Base-by-base conservation (phyloP, 2,329 filamentous ascomycete species). In the Nemania sp. region DNA sequence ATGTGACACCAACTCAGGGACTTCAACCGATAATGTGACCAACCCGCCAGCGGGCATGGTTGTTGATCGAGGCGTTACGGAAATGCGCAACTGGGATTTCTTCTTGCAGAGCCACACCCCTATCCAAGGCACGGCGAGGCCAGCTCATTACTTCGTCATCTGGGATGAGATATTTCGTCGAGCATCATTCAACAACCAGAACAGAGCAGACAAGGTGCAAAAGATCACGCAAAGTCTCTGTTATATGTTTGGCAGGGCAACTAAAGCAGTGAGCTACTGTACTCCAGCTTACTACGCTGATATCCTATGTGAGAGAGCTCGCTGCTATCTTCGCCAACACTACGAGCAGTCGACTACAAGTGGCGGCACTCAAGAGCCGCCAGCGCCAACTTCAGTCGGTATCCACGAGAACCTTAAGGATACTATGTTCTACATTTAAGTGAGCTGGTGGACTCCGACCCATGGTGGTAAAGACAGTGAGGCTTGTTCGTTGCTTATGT, bases 221-320 rank as follows among this genome's bases (percentile, higher is more conserved):
- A 78, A 81, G 51, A 74, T 87, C 65, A 91, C 88, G 0, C 86
- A 90, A 68, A 83, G 83, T 42, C 76, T 91, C 69, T 90, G 87
- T 72, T 90, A 91, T 69, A 76, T 86, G 0, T 92, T 88, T 68
- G 88, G 87, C 3, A 83, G 89, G 6, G 87, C 89, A 0, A 90
- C 89, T 0, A 88, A 88, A 65, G 85, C 88, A 0, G 87, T 92
- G 9, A 87, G 84, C 54, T 79, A 91, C 46, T 90, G 86, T 60
- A 86, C 89, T 0, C 88, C 90, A 0, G 89, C 89, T 0, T 91
- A 92, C 74, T 91, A 91, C 68, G 90, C 90, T 0, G 90, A 92
- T 72, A 75, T 91, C 7, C 79, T 89, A 1, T 91, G 88, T 69
- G 88, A 90, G 65, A 80, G 90, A 1, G 86, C 86, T 0, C 76